phyloP scores from a whole-genome alignment of 495 filamentous ascomycete genomes.

The Bryoglossum gracile region DNA sequence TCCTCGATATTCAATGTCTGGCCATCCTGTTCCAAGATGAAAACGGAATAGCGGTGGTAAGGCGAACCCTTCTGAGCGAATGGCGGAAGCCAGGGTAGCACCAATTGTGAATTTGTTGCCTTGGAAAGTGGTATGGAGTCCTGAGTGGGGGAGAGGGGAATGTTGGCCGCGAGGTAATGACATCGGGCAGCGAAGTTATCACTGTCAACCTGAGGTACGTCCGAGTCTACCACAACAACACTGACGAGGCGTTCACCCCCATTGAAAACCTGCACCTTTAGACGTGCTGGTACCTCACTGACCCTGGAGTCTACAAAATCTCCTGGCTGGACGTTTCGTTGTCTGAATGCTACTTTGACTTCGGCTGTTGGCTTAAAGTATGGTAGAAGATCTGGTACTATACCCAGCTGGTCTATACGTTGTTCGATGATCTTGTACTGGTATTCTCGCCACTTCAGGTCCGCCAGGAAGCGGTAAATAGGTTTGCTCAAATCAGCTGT shows the following conservation, averaged over 20 bases:
- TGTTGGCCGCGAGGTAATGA: conserved; percentile 73
- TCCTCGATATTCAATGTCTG: conserved; percentile 50
- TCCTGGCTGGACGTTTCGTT: conserved; percentile 61
- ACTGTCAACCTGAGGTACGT: conserved; percentile 74
- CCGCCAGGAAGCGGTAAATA: conserved; percentile 85
- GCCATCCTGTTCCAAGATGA: conserved; percentile 73
- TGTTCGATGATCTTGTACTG: conserved; percentile 70
- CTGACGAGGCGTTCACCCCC: conserved; percentile 72
- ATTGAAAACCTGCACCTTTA: conserved; percentile 81
- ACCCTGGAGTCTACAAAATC: conserved; percentile 63
- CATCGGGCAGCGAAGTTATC: conserved; percentile 73
- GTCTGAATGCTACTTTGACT: conserved; percentile 70
- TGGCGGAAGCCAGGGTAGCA: conserved; percentile 78
- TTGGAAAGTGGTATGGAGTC: conserved; percentile 40
- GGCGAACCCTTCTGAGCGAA: conserved; percentile 83
- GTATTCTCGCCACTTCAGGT: conserved; percentile 81
- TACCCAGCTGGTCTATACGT: conserved; percentile 78
- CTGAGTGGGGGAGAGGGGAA: conserved; percentile 43
- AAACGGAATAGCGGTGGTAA: conserved; percentile 80
- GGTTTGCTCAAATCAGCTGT: conserved; percentile 92
- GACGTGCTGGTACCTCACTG: conserved; percentile 61
- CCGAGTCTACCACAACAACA: conserved; percentile 78
- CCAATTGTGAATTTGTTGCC: conserved; percentile 49
- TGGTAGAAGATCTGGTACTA: conserved; percentile 90
- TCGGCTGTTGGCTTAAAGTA: conserved; percentile 71